Base-by-base conservation (phyloP, 805 yeast species). In the Candida fluviatilis region DNA sequence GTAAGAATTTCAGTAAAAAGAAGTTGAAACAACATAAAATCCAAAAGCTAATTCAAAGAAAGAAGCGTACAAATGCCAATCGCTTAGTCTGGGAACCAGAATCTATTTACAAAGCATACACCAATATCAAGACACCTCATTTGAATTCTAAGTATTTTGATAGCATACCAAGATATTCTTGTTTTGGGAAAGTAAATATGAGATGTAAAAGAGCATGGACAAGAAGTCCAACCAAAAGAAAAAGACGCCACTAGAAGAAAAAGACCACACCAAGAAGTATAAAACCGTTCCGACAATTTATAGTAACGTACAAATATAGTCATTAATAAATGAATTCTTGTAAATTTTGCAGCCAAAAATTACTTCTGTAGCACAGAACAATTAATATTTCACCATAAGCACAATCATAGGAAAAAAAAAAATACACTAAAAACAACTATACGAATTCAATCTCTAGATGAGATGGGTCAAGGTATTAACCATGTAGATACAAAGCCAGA, bases 151-250 rank as follows among this genome's bases (percentile, higher is more conserved):
- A 54, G 33, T 60, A 57, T 37, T 52, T 48, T 21, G 56, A 52
- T 30, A 41, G 45, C 18, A 49, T 62, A 10, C 69, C 71, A 2
- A 31, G 28, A 12, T 40, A 45, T 11, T 62, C 66, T 2, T 63
- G 71, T 42, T 65, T 66, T 41, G 72, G 72, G 5, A 57, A 53
- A 31, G 58, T 66, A 27, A 65, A 64, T 43, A 66, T 66, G 72
- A 48, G 72, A 37, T 48, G 43, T 25, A 60, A 58, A 29, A 43
- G 66, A 17, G 72, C 72, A 5, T 66, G 72, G 72, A 45, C 51
- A 2, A 50, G 71, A 26, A 42, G 47, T 13, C 48, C 51, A 3
- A 52, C 43, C 30, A 49, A 44, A 18, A 45, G 32, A 33, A 41
- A 39, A 13, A 27, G 28, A 21, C 12, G 18, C 5, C 13, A 10